Evolutionary conservation across 805 yeast species (phyloP).

Genomic region (Spathaspora girioi): DNA sequence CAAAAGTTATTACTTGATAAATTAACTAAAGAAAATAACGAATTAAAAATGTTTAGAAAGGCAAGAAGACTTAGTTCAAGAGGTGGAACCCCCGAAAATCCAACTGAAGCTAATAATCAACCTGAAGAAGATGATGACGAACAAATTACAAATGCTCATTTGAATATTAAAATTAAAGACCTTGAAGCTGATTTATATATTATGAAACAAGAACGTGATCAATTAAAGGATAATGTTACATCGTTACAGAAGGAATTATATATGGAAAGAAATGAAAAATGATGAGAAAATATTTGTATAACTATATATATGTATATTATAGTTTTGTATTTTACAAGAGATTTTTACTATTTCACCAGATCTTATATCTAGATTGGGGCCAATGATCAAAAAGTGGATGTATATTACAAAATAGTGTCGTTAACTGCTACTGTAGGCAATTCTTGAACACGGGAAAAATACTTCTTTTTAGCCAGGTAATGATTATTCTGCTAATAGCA

Average conservation of each 20-base stretch:
- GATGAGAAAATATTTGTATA: not conserved
- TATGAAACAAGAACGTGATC: constrained; percentile 79
- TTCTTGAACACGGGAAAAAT: too few species aligned
- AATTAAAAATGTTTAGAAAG: constrained; percentile 51
- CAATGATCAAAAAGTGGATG: too few species aligned
- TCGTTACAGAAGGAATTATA: constrained; percentile 56
- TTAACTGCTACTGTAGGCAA: too few species aligned
- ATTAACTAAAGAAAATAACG: constrained; percentile 65
- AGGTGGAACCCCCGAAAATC: constrained; percentile 17
- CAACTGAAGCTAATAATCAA: constrained; percentile 10
- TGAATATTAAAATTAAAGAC: constrained; percentile 73
- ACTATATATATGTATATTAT: not conserved
- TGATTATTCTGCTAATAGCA: too few species aligned
- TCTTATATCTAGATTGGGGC: too few species aligned
- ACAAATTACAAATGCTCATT: constrained; percentile 48
- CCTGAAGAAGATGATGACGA: constrained; percentile 19
- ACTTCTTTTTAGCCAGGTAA: too few species aligned
- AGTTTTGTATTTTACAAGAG: not conserved
- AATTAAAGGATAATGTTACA: constrained; percentile 59
- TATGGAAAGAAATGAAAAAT: constrained; percentile 12
- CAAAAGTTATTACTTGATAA: constrained; percentile 54
- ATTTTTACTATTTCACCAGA: too few species aligned
- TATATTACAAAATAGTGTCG: too few species aligned
- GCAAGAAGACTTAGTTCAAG: constrained; percentile 36
- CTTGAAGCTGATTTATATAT: constrained; percentile 81